Percentiles rank a stretch among this genome's conserved stretches.
Evolutionary conservation across 78 protist species (phyloP).

Genomic region (Dictyostelium citrinum): DNA sequence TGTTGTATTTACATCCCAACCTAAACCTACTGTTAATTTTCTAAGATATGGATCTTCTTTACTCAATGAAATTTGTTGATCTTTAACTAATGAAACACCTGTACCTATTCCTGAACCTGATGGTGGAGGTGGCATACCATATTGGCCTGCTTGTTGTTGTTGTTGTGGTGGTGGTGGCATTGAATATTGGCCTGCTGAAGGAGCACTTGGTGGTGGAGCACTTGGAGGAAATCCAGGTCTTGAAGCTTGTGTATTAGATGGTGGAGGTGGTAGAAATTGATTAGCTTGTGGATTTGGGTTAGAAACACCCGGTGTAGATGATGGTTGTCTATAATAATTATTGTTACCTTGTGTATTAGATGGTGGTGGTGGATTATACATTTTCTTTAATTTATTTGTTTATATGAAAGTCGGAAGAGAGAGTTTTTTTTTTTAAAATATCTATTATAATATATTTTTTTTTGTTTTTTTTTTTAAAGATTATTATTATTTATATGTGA

Average conservation of each 20-base stretch:
- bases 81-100: constrained; percentile 49
- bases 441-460: not conserved
- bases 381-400: not conserved
- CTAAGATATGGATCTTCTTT: constrained; percentile 60
- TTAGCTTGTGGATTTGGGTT: constrained; percentile 19
- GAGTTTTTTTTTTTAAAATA: not conserved
- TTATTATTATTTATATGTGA: too few species aligned
- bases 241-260: constrained; percentile 5
- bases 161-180: constrained; percentile 16
- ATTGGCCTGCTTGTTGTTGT: constrained; percentile 14
- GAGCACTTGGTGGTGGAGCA: not conserved
- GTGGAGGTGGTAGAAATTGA: constrained; percentile 15
- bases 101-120: not conserved
- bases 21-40: constrained; percentile 27
- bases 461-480: not conserved
- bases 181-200: not conserved
- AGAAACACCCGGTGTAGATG: constrained; percentile 43
- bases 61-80: constrained; percentile 50
- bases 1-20: constrained; percentile 57
- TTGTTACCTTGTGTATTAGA: not conserved
- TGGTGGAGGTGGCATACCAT: constrained; percentile 24
- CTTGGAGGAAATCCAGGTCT: not conserved
- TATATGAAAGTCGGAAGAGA: not conserved
- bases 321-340: constrained; percentile 74
- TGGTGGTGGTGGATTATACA: constrained; percentile 81